Base-by-base conservation (phyloP, 768 basidiomycete genomes). In the Tephrocybe sp. region DNA sequence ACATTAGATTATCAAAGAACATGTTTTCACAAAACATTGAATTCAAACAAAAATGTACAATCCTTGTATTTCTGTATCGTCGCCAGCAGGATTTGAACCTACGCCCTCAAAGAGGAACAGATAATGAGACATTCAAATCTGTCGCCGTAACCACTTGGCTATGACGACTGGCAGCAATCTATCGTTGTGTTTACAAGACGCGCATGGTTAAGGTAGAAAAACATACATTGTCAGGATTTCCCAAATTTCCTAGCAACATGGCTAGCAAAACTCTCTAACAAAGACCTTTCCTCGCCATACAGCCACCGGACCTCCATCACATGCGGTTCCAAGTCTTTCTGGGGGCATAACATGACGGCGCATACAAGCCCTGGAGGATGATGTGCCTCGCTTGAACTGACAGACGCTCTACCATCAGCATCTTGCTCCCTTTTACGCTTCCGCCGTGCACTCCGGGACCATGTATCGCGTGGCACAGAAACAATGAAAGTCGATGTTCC, bases 141-240 rank as follows among this genome's bases (percentile, higher is more conserved):
- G 74, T 81, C 82, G 82, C 82, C 80, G 80, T 84, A 84, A 84
- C 82, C 82, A 83, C 81, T 83, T 81, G 79, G 83, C 80, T 82
- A 82, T 82, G 36, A 37, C 36, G 36, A 37, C 36, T 37, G 36
- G n/a, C n/a, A n/a, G n/a, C n/a, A n/a, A n/a, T n/a, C n/a, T n/a
- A n/a, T n/a, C n/a, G n/a, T n/a, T n/a, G n/a, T n/a, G n/a, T n/a
- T 18, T 7, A 36, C 35, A 36, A 36, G 35, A 36, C n/a, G n/a
- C n/a, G n/a, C n/a, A n/a, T n/a, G n/a, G n/a, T n/a, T n/a, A n/a
- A n/a, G n/a, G 36, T 18, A 37, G n/a, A n/a, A 37, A 18, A 5
- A 15, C 36, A 37, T 15, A 37, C 36, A 34, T 39, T n/a, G n/a
- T n/a, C n/a, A n/a, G n/a, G n/a, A n/a, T n/a, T n/a, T n/a, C n/a